These are phyloP conservation scores for Posidonia oceanica DNA, from an alignment of 116 monocot species.

Conservation along the genomic window DNA sequence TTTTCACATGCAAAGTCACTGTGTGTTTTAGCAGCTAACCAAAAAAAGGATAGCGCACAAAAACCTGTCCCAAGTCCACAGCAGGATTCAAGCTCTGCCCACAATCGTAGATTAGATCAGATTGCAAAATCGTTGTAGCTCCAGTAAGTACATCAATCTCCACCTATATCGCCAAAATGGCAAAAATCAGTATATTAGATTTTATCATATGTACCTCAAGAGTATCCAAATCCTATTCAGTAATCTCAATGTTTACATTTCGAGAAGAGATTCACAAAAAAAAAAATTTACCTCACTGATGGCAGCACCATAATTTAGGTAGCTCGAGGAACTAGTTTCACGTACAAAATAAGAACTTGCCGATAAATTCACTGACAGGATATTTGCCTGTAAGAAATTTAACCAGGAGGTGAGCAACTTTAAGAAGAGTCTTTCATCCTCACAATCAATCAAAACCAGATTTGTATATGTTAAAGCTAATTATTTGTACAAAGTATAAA, in stretches of 20 bases:
- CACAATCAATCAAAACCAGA: no score
- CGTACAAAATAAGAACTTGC: slow-evolving; percentile 48
- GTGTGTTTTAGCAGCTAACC: no score
- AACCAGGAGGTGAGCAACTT: no score
- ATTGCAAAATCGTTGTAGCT: slow-evolving; percentile 51
- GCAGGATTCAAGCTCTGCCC: slow-evolving; percentile 93
- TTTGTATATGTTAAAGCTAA: no score
- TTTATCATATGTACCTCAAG: no score
- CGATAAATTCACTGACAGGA: slow-evolving; percentile 48
- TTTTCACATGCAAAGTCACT: no score
- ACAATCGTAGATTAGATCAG: slow-evolving; percentile 81
- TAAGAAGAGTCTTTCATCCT: no score
- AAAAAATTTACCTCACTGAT: slow-evolving; percentile 52
- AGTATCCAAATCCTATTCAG: no score
- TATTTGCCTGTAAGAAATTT: slow-evolving; percentile 33
- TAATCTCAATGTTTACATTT: no score
- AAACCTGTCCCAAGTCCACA: slow-evolving; percentile 89
- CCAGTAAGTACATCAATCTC: slow-evolving; percentile 91
- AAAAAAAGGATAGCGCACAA: no score
- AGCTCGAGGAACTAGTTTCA: slow-evolving; percentile 19
- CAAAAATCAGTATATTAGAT: neutral
- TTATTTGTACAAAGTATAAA: no score
- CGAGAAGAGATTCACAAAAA: no score
- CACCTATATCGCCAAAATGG: slow-evolving; percentile 32
- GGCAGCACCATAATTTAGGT: slow-evolving; percentile 84